Evolutionary conservation across 805 yeast genomes (phyloP).

Genomic region (Scheffersomyces spartinae): DNA sequence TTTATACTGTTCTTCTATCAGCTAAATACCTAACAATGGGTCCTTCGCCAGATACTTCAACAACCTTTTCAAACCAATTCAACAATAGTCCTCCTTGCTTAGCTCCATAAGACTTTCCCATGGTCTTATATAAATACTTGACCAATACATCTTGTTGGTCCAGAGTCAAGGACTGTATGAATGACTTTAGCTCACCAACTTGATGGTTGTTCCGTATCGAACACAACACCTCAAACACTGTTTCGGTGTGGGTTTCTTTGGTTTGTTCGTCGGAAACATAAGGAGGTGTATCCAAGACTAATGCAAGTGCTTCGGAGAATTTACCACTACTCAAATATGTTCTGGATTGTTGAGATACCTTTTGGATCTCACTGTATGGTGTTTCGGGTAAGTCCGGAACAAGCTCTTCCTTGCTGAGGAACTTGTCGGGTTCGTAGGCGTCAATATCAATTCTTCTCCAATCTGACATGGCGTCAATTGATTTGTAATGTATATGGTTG

Average conservation of each 20-base stretch:
- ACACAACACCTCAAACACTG: constrained; percentile 57
- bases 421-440: constrained; percentile 75
- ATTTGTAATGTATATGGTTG: too few species aligned
- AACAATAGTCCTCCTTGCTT: constrained; percentile 79
- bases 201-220: constrained; percentile 42
- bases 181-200: constrained; percentile 51
- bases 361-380: constrained; percentile 42
- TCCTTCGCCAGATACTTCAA: constrained; percentile 77
- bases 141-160: constrained; percentile 69
- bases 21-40: constrained; percentile 78
- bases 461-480: too few species aligned
- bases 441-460: constrained; percentile 96
- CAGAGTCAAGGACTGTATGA: constrained; percentile 46
- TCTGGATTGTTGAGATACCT: constrained; percentile 52
- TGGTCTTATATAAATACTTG: constrained; percentile 78
- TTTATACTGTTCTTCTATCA: constrained; percentile 68
- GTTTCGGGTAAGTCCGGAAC: constrained; percentile 38
- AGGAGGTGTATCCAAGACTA: constrained; percentile 66
- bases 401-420: constrained; percentile 52
- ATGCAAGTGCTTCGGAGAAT: constrained; percentile 50
- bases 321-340: constrained; percentile 61
- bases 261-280: constrained; percentile 59
- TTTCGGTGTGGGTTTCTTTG: constrained; percentile 31
- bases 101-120: constrained; percentile 68
- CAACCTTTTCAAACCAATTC: constrained; percentile 87